Base-by-base conservation (phyloP, 1,284 basidiomycete genomes). In the Puccinia triticina region DNA sequence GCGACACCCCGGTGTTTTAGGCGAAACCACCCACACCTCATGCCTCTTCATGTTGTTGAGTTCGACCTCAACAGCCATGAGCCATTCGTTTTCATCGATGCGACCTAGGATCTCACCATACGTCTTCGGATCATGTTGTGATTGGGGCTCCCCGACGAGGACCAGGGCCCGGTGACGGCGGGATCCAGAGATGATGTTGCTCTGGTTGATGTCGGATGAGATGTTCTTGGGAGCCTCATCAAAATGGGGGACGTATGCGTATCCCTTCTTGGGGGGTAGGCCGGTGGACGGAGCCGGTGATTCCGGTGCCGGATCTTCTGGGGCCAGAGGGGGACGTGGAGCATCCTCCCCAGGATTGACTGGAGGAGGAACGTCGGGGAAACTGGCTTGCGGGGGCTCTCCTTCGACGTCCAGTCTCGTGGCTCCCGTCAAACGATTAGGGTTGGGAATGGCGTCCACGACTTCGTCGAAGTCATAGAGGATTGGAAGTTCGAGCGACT, bases 31-130 rank as follows among this genome's bases (percentile, higher is more conserved):
- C 57, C 57, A 59, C 0, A 74, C 43, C 18, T 74, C 53, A 12
- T 53, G 72, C 11, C 72, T 1, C 1, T n/a, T 11, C 10, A 74
- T 74, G n/a, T 74, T 74, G 46, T 74, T 32, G 11, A 74, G 48
- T 21, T 74, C 48, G 2, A 55, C 53, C 10, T 74, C 32, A 0
- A 74, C 53, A 2, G 72, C 72, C 32, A 34, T 55, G 0, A 53
- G 11, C 72, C 72, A 74, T 5, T 46, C 0, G 1, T 53, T 5
- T 26, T 34, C 10, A 21, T 46, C 37, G 1, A 55, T 3, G 2
- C 46, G 21, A 1, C 46, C n/a, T 0, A 74, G 18, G 12, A 34
- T 34, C 3, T 59, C 1, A 10, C 26, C 57, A 16, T 29, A 59
- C 0, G 57, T 59, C 1, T 29, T 26, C 4, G 57, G 57, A 32